Percentiles rank a stretch among this genome's conserved stretches.
These are phyloP conservation scores for Ceratocystis cacaofunesta DNA, from an alignment of 2,329 filamentous ascomycete genomes.

Conservation along the genomic window DNA sequence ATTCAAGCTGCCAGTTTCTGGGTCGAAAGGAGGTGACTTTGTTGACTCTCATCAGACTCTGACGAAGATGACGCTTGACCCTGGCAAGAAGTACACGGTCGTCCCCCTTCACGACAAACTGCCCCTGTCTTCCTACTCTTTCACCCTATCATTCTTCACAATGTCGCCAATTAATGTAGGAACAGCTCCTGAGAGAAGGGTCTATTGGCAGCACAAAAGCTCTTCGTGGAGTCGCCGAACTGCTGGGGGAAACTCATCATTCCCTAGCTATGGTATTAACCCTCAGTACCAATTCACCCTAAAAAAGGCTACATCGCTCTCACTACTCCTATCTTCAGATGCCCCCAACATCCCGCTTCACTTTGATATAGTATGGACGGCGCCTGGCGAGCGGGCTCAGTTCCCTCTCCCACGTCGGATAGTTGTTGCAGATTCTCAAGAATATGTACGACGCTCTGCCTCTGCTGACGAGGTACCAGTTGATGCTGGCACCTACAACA, in stretches of 20 bases:
- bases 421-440: conserved; percentile 68
- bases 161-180: conserved; percentile 44
- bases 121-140: conserved; percentile 58
- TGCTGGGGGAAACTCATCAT: conserved; percentile 71
- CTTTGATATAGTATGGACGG: conserved; percentile 67
- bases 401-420: conserved; percentile 57
- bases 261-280: conserved; percentile 64
- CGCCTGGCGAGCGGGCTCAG: conserved; percentile 47
- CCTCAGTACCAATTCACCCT: conserved; percentile 66
- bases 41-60: conserved; percentile 90
- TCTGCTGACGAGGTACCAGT: conserved; percentile 48
- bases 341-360: conserved; percentile 59
- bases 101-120: conserved; percentile 70
- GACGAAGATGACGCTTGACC: conserved; percentile 42
- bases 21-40: conserved; percentile 59
- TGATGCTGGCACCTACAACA: conserved; percentile 62
- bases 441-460: conserved; percentile 70
- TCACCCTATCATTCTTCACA: conserved; percentile 75
- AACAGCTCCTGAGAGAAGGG: conserved; percentile 45
- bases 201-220: conserved; percentile 40
- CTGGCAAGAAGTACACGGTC: conserved; percentile 36
- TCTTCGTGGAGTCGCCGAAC: conserved; percentile 64
- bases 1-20: conserved; percentile 54
- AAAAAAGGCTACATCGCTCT: conserved; percentile 42
- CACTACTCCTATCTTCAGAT: conserved; percentile 57